A percentile compares a stretch with the other conserved stretches of the same genome.
These are phyloP conservation scores for Lentinula edodes DNA, from an alignment of 768 basidiomycete species.

Conservation along the genomic window DNA sequence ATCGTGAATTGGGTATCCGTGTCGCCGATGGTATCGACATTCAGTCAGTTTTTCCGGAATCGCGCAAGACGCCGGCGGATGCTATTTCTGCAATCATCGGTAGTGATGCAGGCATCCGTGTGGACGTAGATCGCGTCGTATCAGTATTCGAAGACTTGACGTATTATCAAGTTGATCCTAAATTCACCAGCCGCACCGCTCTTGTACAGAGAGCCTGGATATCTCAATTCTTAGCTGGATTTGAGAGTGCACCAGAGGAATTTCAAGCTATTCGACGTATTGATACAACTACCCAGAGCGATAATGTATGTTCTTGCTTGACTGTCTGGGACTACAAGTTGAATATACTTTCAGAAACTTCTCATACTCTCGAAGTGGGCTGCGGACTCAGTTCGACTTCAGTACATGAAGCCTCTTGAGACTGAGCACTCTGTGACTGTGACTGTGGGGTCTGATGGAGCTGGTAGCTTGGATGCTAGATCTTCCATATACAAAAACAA, in stretches of 20 bases:
- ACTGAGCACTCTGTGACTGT: slow-evolving; percentile 42
- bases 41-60: slow-evolving; percentile 39
- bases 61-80: slow-evolving; percentile 32
- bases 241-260: slow-evolving; percentile 34
- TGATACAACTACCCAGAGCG: slow-evolving; percentile 27
- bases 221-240: slow-evolving; percentile 37
- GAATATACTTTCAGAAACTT: slow-evolving; percentile 23
- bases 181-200: slow-evolving; percentile 22
- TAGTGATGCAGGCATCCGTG: slow-evolving; percentile 20
- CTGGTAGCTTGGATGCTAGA: slow-evolving; percentile 21
- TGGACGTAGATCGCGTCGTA: slow-evolving; percentile 31
- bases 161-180: slow-evolving; percentile 21
- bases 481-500: slow-evolving; percentile 34
- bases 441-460: slow-evolving; percentile 12
- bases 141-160: slow-evolving; percentile 29
- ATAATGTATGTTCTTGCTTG: slow-evolving; percentile 24
- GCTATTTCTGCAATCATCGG: slow-evolving; percentile 39
- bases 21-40: slow-evolving; percentile 51
- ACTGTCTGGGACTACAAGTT: neutral
- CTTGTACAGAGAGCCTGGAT: slow-evolving; percentile 45
- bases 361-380: slow-evolving; percentile 39
- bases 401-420: slow-evolving; percentile 39
- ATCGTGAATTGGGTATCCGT: slow-evolving; percentile 33
- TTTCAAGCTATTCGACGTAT: slow-evolving; percentile 39
- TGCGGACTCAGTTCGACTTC: slow-evolving; percentile 38